A percentile compares a stretch with the other conserved stretches of the same genome.
phyloP scores from a whole-genome alignment of 2,329 filamentous ascomycete species.

The Amylocarpus encephaloides region DNA sequence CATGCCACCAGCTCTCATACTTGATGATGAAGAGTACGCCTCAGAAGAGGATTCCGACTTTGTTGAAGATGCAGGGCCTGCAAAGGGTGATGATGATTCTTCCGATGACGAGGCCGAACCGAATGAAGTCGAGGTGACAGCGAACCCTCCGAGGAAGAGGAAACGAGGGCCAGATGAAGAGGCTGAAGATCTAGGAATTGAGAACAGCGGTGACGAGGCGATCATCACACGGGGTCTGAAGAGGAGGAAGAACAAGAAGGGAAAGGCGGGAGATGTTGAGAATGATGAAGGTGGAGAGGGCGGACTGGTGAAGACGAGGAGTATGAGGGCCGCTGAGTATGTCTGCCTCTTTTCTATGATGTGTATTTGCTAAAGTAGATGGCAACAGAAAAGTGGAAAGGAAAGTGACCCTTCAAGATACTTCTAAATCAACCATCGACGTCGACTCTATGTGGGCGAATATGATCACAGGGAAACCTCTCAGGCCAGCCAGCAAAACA shows the following conservation, averaged over 20 bases:
- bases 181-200: slow-evolving; percentile 45
- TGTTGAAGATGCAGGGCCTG: slow-evolving; percentile 47
- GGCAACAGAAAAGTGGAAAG: slow-evolving; percentile 21
- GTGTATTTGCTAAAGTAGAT: slow-evolving; percentile 2
- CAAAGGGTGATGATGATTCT: slow-evolving; percentile 30
- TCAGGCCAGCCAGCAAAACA: neutral
- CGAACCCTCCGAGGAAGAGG: slow-evolving; percentile 31
- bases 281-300: slow-evolving; percentile 59
- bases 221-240: slow-evolving; percentile 56
- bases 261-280: slow-evolving; percentile 42
- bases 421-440: slow-evolving; percentile 52
- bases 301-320: slow-evolving; percentile 64
- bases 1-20: slow-evolving; percentile 29
- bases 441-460: slow-evolving; percentile 65
- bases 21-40: slow-evolving; percentile 48
- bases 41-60: slow-evolving; percentile 73
- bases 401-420: slow-evolving; percentile 21
- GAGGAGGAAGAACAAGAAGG: slow-evolving; percentile 43
- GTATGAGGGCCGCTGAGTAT: slow-evolving; percentile 60
- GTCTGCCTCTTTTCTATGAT: slow-evolving; percentile 18
- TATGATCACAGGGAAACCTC: slow-evolving; percentile 47
- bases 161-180: slow-evolving; percentile 31
- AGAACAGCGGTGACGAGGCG: slow-evolving; percentile 67
- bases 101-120: slow-evolving; percentile 30
- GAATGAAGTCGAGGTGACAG: slow-evolving; percentile 17